These are phyloP conservation scores for Zygoascus flipseniorum DNA, from an alignment of 805 yeast genomes.

Conservation along the genomic window DNA sequence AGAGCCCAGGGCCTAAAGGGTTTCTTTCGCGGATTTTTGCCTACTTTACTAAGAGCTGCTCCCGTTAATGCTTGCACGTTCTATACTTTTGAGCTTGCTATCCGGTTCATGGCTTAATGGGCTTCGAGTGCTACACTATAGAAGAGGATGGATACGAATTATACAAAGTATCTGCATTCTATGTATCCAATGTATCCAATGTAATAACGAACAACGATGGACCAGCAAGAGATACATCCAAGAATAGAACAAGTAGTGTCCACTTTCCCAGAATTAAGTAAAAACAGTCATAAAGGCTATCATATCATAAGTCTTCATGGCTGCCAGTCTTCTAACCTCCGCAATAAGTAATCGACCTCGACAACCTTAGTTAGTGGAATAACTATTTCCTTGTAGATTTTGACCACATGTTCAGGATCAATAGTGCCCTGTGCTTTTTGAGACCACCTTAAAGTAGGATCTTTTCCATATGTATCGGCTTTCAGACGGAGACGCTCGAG, in stretches of 20 bases:
- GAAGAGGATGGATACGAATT: too few species aligned
- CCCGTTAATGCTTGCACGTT: constrained; percentile 98
- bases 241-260: too few species aligned
- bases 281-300: background rate
- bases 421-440: constrained; percentile 64
- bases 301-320: background rate
- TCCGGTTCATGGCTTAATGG: constrained; percentile 29
- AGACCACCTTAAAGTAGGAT: constrained; percentile 67
- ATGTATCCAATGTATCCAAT: too few species aligned
- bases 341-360: constrained; percentile 81
- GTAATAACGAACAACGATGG: too few species aligned
- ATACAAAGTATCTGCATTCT: too few species aligned
- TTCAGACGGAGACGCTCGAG: constrained; percentile 69
- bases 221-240: too few species aligned
- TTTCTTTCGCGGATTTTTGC: constrained; percentile 83
- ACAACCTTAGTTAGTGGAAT: constrained; percentile 94
- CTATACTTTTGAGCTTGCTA: constrained; percentile 83
- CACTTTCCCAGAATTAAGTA: background rate
- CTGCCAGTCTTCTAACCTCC: constrained; percentile 61
- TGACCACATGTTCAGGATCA: constrained; percentile 71
- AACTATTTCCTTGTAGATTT: constrained; percentile 76
- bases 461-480: constrained; percentile 81
- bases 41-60: constrained; percentile 92
- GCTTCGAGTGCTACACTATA: too few species aligned
- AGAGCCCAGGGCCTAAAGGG: constrained; percentile 61